Evolutionary conservation across 2,329 filamentous ascomycete genomes (phyloP), one percentile per base, ranked within the genome.

Genomic region (Aspergillus carbonarius): DNA sequence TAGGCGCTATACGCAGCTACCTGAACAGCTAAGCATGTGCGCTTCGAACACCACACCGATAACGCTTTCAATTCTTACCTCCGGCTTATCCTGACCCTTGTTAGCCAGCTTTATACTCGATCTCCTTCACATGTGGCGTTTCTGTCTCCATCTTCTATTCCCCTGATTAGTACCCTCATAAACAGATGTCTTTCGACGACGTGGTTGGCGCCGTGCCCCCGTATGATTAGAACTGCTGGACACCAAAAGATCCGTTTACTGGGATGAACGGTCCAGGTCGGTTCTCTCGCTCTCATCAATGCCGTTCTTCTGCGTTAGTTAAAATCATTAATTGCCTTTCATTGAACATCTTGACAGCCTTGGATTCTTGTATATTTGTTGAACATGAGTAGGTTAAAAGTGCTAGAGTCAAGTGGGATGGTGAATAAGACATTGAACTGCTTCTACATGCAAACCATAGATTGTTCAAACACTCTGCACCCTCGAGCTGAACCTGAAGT

Each of bases 1-100:
- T 55, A 79, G 76, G 78, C 59, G 79, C 79, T 60, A 80, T 81
- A 62, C 76, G 79, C 60, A 78, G 70, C 69, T 81, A 81, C 64
- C 68, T 81, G 61, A 81, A 81, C 72, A 78, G 74, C 69, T 81
- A 74, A 70, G 71, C 61, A 57, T 35, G 34, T 49, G n/a, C 34
- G 13, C 34, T 32, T 32, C 30, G 30, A n/a, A 30, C 50, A 39
- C 23, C 50, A 23, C 39, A 42, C 50, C n/a, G 17, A 34, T 48
- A 44, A 44, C 37, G 37, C 27, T 27, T 44, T 44, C 51, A 13
- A 54, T 54, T 54, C 51, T 17, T 17, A 40, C 15, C 18, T 40
- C 50, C 40, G n/a, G 51, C 37, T 25, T 42, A 20, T 54, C 51
- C 40, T 49, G 44, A 42, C 23, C 54, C 34, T 55, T 54, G 40